These are phyloP conservation scores for Scenedesmus sp. DNA, from an alignment of 163 green algal species.

Conservation along the genomic window DNA sequence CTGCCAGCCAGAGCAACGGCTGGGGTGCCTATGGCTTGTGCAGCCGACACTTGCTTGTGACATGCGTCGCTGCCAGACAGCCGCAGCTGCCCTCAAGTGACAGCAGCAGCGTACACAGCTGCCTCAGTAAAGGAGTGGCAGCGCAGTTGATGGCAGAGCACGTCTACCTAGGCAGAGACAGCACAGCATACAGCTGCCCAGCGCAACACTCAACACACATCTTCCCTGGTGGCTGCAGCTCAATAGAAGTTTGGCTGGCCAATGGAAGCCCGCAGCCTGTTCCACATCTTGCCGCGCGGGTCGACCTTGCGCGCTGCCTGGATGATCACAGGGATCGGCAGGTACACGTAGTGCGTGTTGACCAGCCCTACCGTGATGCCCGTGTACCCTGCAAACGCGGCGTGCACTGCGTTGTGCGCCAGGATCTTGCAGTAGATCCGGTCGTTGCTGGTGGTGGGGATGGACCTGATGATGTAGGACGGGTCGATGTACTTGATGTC, in stretches of 20 bases:
- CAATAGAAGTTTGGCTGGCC: slow-evolving; percentile 88
- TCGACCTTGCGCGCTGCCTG: slow-evolving; percentile 89
- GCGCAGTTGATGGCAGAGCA: background rate
- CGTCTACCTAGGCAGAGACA: background rate
- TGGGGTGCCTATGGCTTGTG: too few relatives aligned
- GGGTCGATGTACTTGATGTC: slow-evolving; percentile 95
- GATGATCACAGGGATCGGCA: slow-evolving; percentile 93
- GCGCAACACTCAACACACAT: background rate
- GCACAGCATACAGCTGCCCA: background rate
- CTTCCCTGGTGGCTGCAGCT: background rate
- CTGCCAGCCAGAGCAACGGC: too few relatives aligned
- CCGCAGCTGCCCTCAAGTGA: too few relatives aligned
- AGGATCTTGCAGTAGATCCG: slow-evolving; percentile 92
- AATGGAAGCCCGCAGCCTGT: slow-evolving; percentile 86
- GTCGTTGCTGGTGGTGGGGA: slow-evolving; percentile 88
- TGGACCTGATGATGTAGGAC: slow-evolving; percentile 94
- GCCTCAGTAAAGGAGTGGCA: background rate
- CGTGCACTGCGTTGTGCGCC: slow-evolving; percentile 84
- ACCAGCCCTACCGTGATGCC: slow-evolving; percentile 85
- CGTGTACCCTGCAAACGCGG: slow-evolving; percentile 86
- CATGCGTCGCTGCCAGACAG: background rate
- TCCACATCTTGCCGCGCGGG: slow-evolving; percentile 94
- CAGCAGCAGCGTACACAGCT: background rate
- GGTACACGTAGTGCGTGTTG: slow-evolving; percentile 88
- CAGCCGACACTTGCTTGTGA: too few relatives aligned